These are phyloP conservation scores for Didymellaceae sp. DNA, from an alignment of 2,329 filamentous ascomycete genomes.

Conservation along the genomic window DNA sequence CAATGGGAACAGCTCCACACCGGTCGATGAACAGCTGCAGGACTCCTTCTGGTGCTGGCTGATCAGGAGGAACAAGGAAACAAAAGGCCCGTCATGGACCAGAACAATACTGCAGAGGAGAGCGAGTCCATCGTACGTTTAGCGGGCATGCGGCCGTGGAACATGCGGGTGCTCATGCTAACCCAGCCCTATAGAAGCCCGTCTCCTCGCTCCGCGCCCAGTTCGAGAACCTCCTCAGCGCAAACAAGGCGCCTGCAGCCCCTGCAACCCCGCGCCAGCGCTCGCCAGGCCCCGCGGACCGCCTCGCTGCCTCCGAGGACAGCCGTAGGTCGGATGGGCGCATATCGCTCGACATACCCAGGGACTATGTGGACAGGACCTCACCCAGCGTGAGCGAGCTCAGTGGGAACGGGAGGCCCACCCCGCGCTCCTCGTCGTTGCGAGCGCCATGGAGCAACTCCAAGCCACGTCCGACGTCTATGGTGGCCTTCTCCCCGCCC, in stretches of 20 bases:
- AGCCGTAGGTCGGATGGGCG: constrained; percentile 41
- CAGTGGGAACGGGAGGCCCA: constrained; percentile 38
- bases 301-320: constrained; percentile 39
- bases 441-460: constrained; percentile 45
- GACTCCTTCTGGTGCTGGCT: constrained; percentile 42
- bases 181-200: constrained; percentile 64
- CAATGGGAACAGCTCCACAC: constrained; percentile 39
- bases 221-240: constrained; percentile 76
- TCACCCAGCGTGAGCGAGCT: constrained; percentile 47
- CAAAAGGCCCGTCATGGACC: constrained; percentile 42
- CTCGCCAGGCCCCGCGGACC: constrained; percentile 43
- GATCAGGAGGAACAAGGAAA: constrained; percentile 29
- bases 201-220: constrained; percentile 81
- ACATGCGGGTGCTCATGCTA: constrained; percentile 16
- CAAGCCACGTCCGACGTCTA: constrained; percentile 54
- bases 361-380: constrained; percentile 32
- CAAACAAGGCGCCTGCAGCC: constrained; percentile 34
- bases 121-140: constrained; percentile 76
- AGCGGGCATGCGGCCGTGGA: background rate
- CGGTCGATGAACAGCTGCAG: constrained; percentile 44
- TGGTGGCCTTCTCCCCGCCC: constrained; percentile 56
- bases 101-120: constrained; percentile 57
- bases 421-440: constrained; percentile 46
- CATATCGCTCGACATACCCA: constrained; percentile 52
- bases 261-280: constrained; percentile 34